Evolutionary conservation across 2,329 filamentous ascomycete species (phyloP).

Genomic region (Ophiosphaerella korrae): DNA sequence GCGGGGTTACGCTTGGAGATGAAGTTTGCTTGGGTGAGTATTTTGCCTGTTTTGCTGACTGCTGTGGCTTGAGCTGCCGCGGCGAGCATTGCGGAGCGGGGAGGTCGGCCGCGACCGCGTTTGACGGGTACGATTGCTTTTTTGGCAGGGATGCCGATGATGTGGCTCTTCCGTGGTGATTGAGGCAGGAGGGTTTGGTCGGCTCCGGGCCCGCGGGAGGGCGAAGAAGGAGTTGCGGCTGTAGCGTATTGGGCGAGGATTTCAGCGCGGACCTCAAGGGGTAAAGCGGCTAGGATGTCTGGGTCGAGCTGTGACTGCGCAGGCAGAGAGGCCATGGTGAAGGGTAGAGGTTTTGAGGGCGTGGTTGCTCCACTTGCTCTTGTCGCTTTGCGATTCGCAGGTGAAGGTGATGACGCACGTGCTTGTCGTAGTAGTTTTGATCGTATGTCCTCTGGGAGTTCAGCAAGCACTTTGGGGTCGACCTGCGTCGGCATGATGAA

Average conservation of each 20-base stretch:
- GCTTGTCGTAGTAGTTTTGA: slow-evolving; percentile 65
- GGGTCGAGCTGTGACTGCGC: slow-evolving; percentile 80
- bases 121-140: slow-evolving; percentile 65
- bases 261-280: slow-evolving; percentile 84
- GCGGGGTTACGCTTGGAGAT: slow-evolving; percentile 49
- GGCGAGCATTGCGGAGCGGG: slow-evolving; percentile 45
- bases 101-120: slow-evolving; percentile 64
- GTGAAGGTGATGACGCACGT: slow-evolving; percentile 36
- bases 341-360: slow-evolving; percentile 25
- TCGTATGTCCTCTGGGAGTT: slow-evolving; percentile 82
- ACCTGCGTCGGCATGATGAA: slow-evolving; percentile 87
- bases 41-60: slow-evolving; percentile 33
- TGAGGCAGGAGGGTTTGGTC: slow-evolving; percentile 46
- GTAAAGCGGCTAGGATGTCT: slow-evolving; percentile 81
- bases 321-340: slow-evolving; percentile 53
- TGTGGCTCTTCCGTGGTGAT: slow-evolving; percentile 58
- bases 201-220: slow-evolving; percentile 40
- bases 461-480: slow-evolving; percentile 80
- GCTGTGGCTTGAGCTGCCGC: slow-evolving; percentile 58
- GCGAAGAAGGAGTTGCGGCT: slow-evolving; percentile 29
- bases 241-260: slow-evolving; percentile 72
- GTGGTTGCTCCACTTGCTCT: slow-evolving; percentile 9
- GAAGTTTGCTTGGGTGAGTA: slow-evolving; percentile 75
- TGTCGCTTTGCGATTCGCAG: slow-evolving; percentile 11
- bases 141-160: slow-evolving; percentile 55